Percentiles rank a stretch among this genome's conserved stretches.
Evolutionary conservation across 805 yeast species (phyloP).

Genomic region (Wickerhamiella parazyma): DNA sequence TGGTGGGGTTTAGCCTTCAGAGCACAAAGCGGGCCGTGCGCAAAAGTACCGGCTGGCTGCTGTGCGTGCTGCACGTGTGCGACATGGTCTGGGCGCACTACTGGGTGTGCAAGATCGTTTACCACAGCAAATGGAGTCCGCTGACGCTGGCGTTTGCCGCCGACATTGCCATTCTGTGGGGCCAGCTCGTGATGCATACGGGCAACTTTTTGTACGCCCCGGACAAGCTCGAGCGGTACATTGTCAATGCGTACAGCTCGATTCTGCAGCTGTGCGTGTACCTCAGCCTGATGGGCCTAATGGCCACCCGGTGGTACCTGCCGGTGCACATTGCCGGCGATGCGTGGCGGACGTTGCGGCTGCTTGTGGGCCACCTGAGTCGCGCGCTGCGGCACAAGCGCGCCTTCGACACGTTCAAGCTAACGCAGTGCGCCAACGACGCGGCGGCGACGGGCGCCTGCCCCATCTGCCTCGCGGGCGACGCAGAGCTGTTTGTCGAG

Average conservation of each 20-base stretch:
- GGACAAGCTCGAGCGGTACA: constrained; percentile 1
- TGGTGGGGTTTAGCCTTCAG: constrained; percentile 4
- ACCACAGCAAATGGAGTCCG: constrained; percentile 7
- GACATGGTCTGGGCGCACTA: constrained; percentile 13
- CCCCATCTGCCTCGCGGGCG: constrained; percentile 10
- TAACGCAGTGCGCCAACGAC: background rate
- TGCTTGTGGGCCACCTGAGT: background rate
- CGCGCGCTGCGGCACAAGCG: constrained; percentile 9
- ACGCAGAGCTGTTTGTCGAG: constrained; percentile 1
- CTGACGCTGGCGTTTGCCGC: constrained; percentile 10
- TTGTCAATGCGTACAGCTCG: background rate
- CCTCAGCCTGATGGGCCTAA: constrained; percentile 6
- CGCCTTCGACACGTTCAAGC: constrained; percentile 4
- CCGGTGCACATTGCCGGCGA: constrained; percentile 12
- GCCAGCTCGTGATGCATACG: constrained; percentile 10
- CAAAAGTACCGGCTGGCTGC: background rate
- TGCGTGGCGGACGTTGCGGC: constrained; percentile 6
- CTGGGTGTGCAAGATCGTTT: constrained; percentile 6
- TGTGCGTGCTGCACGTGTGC: constrained; percentile 7
- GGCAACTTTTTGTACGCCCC: constrained; percentile 5
- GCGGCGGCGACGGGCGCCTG: background rate
- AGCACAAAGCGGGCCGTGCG: background rate
- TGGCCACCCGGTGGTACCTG: constrained; percentile 10
- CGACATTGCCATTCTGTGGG: constrained; percentile 12
- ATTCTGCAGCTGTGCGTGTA: constrained; percentile 8